Percentiles rank a stretch among this genome's conserved stretches.
These are phyloP conservation scores for Colletotrichum eremochloae DNA, from an alignment of 2,329 filamentous ascomycete species.

Conservation along the genomic window DNA sequence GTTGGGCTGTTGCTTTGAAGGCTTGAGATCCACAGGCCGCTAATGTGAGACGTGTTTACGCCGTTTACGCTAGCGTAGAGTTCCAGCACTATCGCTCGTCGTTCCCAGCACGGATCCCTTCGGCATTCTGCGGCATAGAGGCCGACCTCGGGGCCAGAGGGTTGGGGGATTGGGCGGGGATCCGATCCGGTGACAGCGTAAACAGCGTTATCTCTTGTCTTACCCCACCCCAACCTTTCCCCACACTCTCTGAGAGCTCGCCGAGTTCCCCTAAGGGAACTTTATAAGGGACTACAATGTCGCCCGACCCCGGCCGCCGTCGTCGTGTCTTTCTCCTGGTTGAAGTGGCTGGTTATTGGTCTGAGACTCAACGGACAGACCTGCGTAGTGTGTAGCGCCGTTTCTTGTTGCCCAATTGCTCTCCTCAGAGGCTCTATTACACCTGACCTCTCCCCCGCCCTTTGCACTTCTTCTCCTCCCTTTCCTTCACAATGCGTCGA, in stretches of 20 bases:
- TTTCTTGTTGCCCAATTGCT: conserved; percentile 29
- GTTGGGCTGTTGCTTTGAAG: neutral
- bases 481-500: conserved; percentile 59
- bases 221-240: conserved; percentile 41
- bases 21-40: conserved; percentile 15
- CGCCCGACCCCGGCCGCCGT: conserved; percentile 31
- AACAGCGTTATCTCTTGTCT: conserved; percentile 28
- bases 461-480: conserved; percentile 11
- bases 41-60: conserved; percentile 36
- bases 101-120: conserved; percentile 26
- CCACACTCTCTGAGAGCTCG: conserved; percentile 40
- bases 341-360: conserved; percentile 39
- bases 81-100: conserved; percentile 14
- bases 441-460: neutral
- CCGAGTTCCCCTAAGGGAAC: conserved; percentile 25
- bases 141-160: conserved; percentile 35
- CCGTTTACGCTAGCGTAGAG: conserved; percentile 26
- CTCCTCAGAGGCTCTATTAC: conserved; percentile 16
- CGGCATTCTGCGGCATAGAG: conserved; percentile 43
- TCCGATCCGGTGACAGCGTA: conserved; percentile 13
- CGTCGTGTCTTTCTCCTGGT: neutral
- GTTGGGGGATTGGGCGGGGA: conserved; percentile 28
- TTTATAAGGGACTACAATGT: conserved; percentile 42
- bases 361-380: conserved; percentile 19
- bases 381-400: conserved; percentile 16